Conservation (phyloP, 1,139 yeast species). For the Scheffersomyces illinoinensis region DNA sequence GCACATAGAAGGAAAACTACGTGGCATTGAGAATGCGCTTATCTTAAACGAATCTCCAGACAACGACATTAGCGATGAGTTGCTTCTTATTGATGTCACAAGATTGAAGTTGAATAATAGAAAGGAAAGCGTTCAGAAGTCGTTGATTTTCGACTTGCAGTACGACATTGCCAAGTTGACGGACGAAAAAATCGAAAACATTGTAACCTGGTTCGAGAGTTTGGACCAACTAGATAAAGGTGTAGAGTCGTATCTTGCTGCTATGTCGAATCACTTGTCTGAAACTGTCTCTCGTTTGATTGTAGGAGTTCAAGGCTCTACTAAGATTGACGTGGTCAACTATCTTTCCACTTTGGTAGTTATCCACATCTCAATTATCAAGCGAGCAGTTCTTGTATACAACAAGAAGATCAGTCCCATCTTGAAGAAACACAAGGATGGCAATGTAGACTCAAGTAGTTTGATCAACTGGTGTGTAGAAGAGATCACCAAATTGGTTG, state of each 20-base stretch:
- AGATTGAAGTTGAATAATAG: constrained; percentile 40
- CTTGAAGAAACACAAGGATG: constrained; percentile 27
- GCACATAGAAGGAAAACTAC: constrained; percentile 39
- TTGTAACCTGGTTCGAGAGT: constrained; percentile 36
- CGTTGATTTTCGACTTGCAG: constrained; percentile 39
- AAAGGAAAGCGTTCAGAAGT: constrained; percentile 37
- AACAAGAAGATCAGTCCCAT: constrained; percentile 36
- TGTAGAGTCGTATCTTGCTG: constrained; percentile 35
- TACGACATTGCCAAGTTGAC: constrained; percentile 34
- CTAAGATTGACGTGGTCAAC: constrained; percentile 47
- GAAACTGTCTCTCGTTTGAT: constrained; percentile 37
- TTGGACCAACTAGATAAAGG: constrained; percentile 44
- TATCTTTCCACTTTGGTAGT: constrained; percentile 46
- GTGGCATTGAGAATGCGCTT: constrained; percentile 15
- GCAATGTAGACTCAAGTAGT: constrained; percentile 42
- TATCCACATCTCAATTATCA: constrained; percentile 40
- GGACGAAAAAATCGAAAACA: constrained; percentile 33
- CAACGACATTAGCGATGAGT: constrained; percentile 29
- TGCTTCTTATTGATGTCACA: constrained; percentile 39
- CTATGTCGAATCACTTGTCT: constrained; percentile 36
- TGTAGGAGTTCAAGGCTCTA: constrained; percentile 46
- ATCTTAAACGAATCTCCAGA: constrained; percentile 8
- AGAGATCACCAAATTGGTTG: constrained; percentile 62
- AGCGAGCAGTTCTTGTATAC: constrained; percentile 36
- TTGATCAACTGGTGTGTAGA: constrained; percentile 67